phyloP scores from a whole-genome alignment of 495 filamentous ascomycete genomes.

The Xylaria bambusicola region DNA sequence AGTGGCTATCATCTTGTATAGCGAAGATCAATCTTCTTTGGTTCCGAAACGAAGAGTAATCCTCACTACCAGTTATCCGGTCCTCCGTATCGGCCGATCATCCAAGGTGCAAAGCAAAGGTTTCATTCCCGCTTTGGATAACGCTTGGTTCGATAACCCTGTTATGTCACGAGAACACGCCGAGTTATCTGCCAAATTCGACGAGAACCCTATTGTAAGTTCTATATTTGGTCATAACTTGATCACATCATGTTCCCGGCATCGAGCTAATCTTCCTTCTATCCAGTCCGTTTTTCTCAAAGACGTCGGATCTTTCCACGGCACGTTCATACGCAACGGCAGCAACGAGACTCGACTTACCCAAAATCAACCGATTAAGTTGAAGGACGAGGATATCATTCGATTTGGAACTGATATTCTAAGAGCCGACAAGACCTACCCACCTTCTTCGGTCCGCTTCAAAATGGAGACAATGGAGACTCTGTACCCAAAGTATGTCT shows the following conservation, averaged over 20 bases:
- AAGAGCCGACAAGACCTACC: slow-evolving; percentile 40
- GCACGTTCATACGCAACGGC: slow-evolving; percentile 49
- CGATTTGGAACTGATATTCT: slow-evolving; percentile 51
- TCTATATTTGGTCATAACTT: background rate
- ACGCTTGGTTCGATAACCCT: slow-evolving; percentile 76
- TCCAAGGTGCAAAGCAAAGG: slow-evolving; percentile 44
- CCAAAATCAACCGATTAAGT: slow-evolving; percentile 8
- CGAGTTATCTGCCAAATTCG: slow-evolving; percentile 48
- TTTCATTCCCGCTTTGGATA: slow-evolving; percentile 46
- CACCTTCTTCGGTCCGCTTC: slow-evolving; percentile 39
- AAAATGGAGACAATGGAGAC: slow-evolving; percentile 10
- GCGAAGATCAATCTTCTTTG: slow-evolving; percentile 8
- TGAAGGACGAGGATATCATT: slow-evolving; percentile 44
- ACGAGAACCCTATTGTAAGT: slow-evolving; percentile 22
- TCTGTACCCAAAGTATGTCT: too few species aligned
- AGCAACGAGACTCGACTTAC: slow-evolving; percentile 24
- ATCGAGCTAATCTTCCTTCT: slow-evolving; percentile 19
- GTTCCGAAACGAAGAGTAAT: slow-evolving; percentile 34
- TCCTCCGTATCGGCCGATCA: slow-evolving; percentile 41
- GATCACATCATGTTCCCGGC: background rate
- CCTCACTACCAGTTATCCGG: slow-evolving; percentile 23
- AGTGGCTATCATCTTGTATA: slow-evolving; percentile 27
- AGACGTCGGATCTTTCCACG: slow-evolving; percentile 60
- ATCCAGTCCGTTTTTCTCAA: slow-evolving; percentile 43
- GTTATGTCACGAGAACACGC: slow-evolving; percentile 85